Base-by-base conservation (phyloP, 306 rosid genomes). In the Dryas drummondii region DNA sequence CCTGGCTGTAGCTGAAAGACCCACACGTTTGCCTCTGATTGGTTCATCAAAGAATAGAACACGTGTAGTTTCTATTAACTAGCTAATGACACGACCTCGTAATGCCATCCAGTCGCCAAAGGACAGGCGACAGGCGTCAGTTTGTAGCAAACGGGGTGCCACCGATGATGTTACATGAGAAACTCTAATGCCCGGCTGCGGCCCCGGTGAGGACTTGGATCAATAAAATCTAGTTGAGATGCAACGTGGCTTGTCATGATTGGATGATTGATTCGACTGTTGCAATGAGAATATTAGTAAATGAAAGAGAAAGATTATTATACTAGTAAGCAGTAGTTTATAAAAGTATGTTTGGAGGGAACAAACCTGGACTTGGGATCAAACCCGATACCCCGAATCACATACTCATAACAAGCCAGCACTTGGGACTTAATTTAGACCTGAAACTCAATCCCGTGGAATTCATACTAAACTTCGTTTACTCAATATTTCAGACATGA, bases 1-100 rank as follows among this genome's bases (percentile, higher is more conserved):
- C 85, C 79, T 16, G 73, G 44, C 57, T 45, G 81, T 73, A 42
- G 19, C 79, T 40, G 73, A 68, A 61, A 5, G 68, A 40, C 68
- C 44, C 73, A 71, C 79, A 45, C 69, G 73, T 75, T 62, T 17
- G 26, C 61, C 41, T 40, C 50, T 60, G 45, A 82, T 77, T 77
- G 85, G 79, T 4, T 5, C 54, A 27, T 46, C 10, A 47, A 32
- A 32, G 17, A 11, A 55, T 45, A 11, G 1, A 52, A 58, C 83
- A 79, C 79, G 70, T 79, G 79, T 66, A 50, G 5, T n/a, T 12
- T 9, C 26, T 46, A 4, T 19, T 3, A 60, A 16, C 40, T 14
- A 22, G 56, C 66, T 13, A n/a, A 32, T 12, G 68, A 75, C 47
- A 41, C 9, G 7, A 54, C 45, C 13, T 5, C 49, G n/a, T 7